Percentiles rank a stretch among this genome's conserved stretches.
phyloP scores from a whole-genome alignment of 768 basidiomycete species.

The Boletus rex-veris region DNA sequence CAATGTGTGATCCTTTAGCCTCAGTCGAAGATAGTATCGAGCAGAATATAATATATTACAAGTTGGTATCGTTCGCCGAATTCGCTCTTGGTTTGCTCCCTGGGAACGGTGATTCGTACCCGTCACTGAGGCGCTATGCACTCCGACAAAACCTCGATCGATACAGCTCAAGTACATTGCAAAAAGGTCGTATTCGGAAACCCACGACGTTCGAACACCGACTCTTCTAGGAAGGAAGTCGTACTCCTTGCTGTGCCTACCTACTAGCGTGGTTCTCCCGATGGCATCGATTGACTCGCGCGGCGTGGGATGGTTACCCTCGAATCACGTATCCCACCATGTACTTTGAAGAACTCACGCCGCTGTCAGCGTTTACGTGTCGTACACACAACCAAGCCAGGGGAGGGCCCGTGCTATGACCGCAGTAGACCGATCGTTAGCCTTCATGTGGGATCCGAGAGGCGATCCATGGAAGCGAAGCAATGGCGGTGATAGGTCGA shows the following conservation, averaged over 20 bases:
- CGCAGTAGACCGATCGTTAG: constrained; percentile 9
- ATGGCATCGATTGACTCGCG: constrained; percentile 30
- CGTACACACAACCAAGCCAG: constrained; percentile 1
- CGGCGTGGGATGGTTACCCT: constrained; percentile 23
- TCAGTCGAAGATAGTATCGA: constrained; percentile 6
- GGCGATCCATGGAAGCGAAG: constrained; percentile 16
- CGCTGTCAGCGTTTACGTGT: constrained; percentile 33
- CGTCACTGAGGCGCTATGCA: constrained; percentile 13
- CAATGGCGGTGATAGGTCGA: constrained; percentile 28
- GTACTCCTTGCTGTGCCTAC: constrained; percentile 13
- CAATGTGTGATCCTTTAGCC: neutral
- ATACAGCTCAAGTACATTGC: constrained; percentile 7
- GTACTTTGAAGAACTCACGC: constrained; percentile 17
- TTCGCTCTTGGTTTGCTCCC: constrained; percentile 26
- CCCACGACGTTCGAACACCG: constrained; percentile 8
- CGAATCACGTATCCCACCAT: constrained; percentile 24
- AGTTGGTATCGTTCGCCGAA: constrained; percentile 3
- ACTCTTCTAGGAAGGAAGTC: constrained; percentile 7
- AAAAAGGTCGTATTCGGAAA: constrained; percentile 18
- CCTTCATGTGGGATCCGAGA: constrained; percentile 9
- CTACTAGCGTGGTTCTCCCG: constrained; percentile 19
- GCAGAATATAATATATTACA: constrained; percentile 6
- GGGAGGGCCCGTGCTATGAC: constrained; percentile 4
- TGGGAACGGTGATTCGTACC: constrained; percentile 23
- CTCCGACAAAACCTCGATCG: constrained; percentile 24